These are phyloP conservation scores for Acanthamoeba culbertsoni DNA, from an alignment of 208 protist species.

Conservation along the genomic window DNA sequence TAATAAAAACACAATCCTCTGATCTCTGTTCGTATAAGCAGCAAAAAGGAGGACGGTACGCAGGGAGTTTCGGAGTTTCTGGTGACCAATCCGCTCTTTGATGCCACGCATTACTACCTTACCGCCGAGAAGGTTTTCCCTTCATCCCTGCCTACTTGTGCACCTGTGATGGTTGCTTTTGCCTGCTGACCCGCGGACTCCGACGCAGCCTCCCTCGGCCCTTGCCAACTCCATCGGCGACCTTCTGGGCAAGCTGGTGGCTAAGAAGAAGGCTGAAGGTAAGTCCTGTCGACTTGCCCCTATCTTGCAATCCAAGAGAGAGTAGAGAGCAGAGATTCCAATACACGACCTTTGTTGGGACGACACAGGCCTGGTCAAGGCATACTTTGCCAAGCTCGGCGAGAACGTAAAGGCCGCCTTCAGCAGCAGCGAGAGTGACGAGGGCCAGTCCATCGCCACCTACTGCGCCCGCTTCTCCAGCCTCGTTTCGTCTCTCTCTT, in stretches of 20 bases:
- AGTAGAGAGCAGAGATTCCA: background rate
- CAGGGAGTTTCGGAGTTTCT: background rate
- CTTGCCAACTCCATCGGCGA: slow-evolving; percentile 6
- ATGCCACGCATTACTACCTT: slow-evolving; percentile 25
- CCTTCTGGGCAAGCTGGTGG: background rate
- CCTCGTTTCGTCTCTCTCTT: background rate
- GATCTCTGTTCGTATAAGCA: background rate
- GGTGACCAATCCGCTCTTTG: background rate
- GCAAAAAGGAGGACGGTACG: background rate
- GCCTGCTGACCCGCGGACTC: background rate
- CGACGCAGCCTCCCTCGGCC: background rate
- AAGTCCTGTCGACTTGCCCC: background rate
- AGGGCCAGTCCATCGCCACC: background rate
- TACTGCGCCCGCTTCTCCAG: slow-evolving; percentile 14
- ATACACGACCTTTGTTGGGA: background rate
- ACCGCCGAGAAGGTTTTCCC: background rate
- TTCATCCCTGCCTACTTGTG: background rate
- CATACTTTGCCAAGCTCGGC: background rate
- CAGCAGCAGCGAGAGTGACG: background rate
- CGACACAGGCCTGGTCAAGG: background rate
- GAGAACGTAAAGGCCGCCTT: background rate
- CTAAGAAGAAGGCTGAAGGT: background rate
- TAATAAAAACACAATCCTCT: too few relatives aligned
- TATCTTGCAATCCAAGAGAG: background rate
- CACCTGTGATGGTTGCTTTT: too few relatives aligned